Percentiles rank a stretch among this genome's conserved stretches.
phyloP scores from a whole-genome alignment of 257 asterid species.

The Mitragyna speciosa region DNA sequence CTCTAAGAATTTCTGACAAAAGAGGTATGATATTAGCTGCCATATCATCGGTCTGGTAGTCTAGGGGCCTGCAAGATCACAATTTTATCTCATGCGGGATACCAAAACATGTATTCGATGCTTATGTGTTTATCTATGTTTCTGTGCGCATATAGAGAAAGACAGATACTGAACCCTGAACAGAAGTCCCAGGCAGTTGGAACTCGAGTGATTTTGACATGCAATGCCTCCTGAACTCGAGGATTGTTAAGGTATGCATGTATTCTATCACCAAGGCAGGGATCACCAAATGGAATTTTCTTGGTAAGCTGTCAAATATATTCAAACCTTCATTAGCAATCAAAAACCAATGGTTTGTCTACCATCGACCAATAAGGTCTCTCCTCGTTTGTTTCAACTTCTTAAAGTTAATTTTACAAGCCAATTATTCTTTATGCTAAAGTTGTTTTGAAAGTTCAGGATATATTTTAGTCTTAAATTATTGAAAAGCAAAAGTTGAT shows the following conservation, averaged over 20 bases:
- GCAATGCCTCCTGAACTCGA: conserved; percentile 33
- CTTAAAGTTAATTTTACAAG: background rate
- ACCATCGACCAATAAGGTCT: background rate
- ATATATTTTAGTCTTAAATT: background rate
- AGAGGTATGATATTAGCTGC: conserved; percentile 20
- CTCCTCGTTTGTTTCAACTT: background rate
- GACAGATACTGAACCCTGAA: conserved; percentile 11
- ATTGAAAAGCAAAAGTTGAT: background rate
- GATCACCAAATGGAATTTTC: conserved; percentile 7
- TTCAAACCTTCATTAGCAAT: background rate
- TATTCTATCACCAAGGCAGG: conserved; percentile 22
- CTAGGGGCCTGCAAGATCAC: conserved; percentile 19
- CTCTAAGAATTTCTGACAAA: conserved; percentile 23
- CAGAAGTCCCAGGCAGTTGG: conserved; percentile 24
- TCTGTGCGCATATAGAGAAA: too few species aligned
- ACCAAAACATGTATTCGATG: background rate
- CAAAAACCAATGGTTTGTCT: background rate
- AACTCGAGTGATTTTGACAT: conserved; percentile 17
- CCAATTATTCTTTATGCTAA: too few species aligned
- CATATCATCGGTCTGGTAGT: background rate
- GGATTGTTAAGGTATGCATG: conserved; percentile 10
- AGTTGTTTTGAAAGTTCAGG: background rate
- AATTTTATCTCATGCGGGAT: background rate
- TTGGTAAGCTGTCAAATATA: conserved; percentile 11
- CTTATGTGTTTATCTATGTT: background rate